Percentiles rank a stretch among this genome's conserved stretches.
phyloP scores from a whole-genome alignment of 2,329 filamentous ascomycete species.

The Neobulgaria alba region DNA sequence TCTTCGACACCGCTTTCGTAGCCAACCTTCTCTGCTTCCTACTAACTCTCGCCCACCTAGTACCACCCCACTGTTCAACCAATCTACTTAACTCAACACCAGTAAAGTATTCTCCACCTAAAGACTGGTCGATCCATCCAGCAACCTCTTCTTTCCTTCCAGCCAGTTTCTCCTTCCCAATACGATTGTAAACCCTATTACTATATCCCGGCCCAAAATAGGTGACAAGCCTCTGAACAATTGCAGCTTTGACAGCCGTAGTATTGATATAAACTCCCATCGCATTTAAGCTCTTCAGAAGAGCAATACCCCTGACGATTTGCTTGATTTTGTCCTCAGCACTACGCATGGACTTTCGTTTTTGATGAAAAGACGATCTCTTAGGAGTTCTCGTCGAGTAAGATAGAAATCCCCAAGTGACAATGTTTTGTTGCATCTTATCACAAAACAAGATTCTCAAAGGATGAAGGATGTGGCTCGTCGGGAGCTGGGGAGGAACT shows the following conservation, averaged over 20 bases:
- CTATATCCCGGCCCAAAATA: constrained; percentile 1
- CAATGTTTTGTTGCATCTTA: constrained; percentile 37
- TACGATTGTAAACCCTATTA: not conserved
- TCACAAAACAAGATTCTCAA: constrained; percentile 35
- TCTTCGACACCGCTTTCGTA: no score
- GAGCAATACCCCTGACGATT: constrained; percentile 20
- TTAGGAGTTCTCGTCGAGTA: constrained; percentile 1
- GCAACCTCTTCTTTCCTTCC: not conserved
- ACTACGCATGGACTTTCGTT: not conserved
- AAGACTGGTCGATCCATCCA: constrained; percentile 1
- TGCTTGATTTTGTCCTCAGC: not conserved
- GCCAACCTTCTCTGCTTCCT: no score
- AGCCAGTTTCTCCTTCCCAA: not conserved
- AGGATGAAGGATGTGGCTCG: constrained; percentile 23
- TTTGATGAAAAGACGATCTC: no score
- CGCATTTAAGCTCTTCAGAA: constrained; percentile 21
- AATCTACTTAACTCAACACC: not conserved
- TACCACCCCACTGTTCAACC: not conserved
- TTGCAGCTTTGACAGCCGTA: constrained; percentile 5
- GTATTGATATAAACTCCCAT: constrained; percentile 15
- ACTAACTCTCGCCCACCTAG: not conserved
- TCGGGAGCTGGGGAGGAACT: constrained; percentile 11
- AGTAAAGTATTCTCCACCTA: not conserved
- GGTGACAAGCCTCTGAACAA: not conserved
- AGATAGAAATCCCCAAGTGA: constrained; percentile 40